Base-by-base conservation (phyloP, 768 basidiomycete species). In the Filobasidium floriforme region DNA sequence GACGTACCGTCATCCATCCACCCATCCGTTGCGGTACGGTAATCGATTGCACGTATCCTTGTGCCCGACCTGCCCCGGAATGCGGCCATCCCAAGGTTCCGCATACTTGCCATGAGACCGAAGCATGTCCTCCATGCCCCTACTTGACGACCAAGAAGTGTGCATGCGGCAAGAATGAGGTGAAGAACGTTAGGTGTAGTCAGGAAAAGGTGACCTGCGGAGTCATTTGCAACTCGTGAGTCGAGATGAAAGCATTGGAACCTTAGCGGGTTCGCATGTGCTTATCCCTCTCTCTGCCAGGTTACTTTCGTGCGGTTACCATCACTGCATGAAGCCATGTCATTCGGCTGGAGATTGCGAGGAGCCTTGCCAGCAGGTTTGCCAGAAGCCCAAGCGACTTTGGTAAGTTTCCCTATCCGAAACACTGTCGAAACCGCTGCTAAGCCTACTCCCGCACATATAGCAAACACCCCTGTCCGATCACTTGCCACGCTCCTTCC, bases 171-270 rank as follows among this genome's bases (percentile, higher is more conserved):
- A 78, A 79, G 28, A 92, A 93, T 82, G 79, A 79, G 43, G 82
- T 98, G 3, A 83, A 82, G 54, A 90, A 97, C 72, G 83, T 92
- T 12, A 82, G 85, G 41, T 99, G 96, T 76, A 89, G 91, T 1
- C 85, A 89, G 73, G 88, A 89, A 73, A 88, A 86, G 72, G 87
- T 99, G 7, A 87, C 84, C 0, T 99, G 96, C 74, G 96, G 94
- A 9, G 84, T 81, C 28, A 77, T 82, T 1, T 99, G 96, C 76
- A 60, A 60, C 37, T 57, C 54, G 88, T 87, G 68, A 87, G 87
- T 84, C 87, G 66, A 69, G 86, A 81, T 18, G 29, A 18, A n/a
- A 6, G 24, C 7, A 3, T 57, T 3, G 7, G 15, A 22, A 15
- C n/a, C 41, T 54, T 19, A 37, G 32, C 32, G 32, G 9, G 32